Percentiles rank a stretch among this genome's conserved stretches.
These are phyloP conservation scores for Aquilaria yunnanensis DNA, from an alignment of 345 rosid genomes.

Conservation along the genomic window DNA sequence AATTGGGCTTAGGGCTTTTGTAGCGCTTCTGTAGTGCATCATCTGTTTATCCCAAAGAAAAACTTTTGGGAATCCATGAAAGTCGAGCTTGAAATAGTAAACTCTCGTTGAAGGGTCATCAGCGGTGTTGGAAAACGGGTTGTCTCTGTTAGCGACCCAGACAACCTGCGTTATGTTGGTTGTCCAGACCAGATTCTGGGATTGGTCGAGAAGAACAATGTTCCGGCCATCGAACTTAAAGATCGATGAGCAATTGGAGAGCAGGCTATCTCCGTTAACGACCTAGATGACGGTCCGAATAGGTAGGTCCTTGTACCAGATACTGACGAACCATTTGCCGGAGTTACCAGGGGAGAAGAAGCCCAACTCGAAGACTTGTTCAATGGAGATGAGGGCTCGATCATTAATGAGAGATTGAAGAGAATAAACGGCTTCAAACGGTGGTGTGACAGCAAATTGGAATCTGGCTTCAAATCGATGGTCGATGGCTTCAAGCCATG, in stretches of 20 bases:
- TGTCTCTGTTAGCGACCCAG: too few species aligned
- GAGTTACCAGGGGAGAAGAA: slow-evolving; percentile 31
- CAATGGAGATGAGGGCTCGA: slow-evolving; percentile 22
- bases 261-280: slow-evolving; percentile 21
- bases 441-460: too few species aligned
- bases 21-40: slow-evolving; percentile 33
- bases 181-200: background rate
- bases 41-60: slow-evolving; percentile 29
- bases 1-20: too few species aligned
- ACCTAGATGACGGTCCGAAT: slow-evolving; percentile 31
- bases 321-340: slow-evolving; percentile 22
- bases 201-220: background rate
- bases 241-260: background rate
- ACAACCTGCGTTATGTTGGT: background rate
- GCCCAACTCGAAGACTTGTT: slow-evolving; percentile 29
- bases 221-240: background rate
- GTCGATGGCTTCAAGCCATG: too few species aligned
- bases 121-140: slow-evolving; percentile 2
- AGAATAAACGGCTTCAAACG: too few species aligned
- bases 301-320: slow-evolving; percentile 37
- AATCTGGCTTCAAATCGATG: too few species aligned
- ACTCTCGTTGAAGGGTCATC: slow-evolving; percentile 63
- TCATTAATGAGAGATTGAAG: background rate
- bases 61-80: slow-evolving; percentile 54
- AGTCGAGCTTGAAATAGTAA: slow-evolving; percentile 44